Evolutionary conservation across 257 asterid species (phyloP), one percentile per base, ranked within the genome.

Genomic region (Rubia yunnanensis): DNA sequence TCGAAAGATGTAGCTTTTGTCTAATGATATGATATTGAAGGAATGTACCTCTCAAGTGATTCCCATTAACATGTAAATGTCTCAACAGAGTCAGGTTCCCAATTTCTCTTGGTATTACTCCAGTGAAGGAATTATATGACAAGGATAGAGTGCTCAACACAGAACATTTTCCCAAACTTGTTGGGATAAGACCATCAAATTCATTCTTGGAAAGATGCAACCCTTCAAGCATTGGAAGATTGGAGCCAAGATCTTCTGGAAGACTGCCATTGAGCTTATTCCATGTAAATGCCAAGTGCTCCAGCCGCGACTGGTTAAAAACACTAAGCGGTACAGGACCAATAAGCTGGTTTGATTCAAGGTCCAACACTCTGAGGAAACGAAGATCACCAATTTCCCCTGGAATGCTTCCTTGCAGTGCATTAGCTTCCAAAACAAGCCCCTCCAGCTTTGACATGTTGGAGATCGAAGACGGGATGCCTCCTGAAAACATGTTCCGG

Each of bases 51-150:
- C 38, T 50, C 63, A 79, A 73, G 26, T 71, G 34, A 60, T 70
- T 71, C 1, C 5, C 35, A n/a, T 64, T 72, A 11, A 80, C 68
- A 20, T 50, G 24, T 60, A 80, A 48, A 0, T 5, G 0, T 22
- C 3, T 22, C 1, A 80, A 69, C 10, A 6, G 15, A 4, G 74
- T 69, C 65, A 74, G 49, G 70, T 74, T 77, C 32, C 82, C 78
- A 2, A 77, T 35, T 32, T 63, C 79, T 66, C 72, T 63, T 24
- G 77, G 79, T 59, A 76, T 64, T 52, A 15, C 31, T 49, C 85
- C 82, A 0, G 1, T 35, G 64, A 77, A 77, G 1, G 67, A 22
- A 70, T 80, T 80, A 7, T 5, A n/a, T 10, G 64, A n/a, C 35
- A 77, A 50, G 7, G 70, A 39, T 17, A 77, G 22, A 10, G 32